Evolutionary conservation across 768 basidiomycete species (phyloP).

Genomic region (Xanthoconium stramineum): DNA sequence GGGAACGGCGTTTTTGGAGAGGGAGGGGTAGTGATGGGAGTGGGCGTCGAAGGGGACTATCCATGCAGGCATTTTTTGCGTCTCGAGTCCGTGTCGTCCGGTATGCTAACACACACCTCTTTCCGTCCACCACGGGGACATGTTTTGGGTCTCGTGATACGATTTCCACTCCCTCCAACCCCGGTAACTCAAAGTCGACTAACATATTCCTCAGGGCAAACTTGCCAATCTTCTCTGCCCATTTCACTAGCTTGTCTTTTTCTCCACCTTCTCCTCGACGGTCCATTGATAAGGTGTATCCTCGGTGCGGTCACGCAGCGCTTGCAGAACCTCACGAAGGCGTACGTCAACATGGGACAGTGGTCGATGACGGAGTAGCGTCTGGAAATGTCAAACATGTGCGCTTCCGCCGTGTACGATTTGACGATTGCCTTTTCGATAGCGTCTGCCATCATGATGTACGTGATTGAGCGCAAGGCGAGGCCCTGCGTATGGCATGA

Average conservation of each 20-base stretch:
- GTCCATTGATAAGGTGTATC: slow-evolving; percentile 24
- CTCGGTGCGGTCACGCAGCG: slow-evolving; percentile 26
- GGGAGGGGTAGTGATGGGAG: slow-evolving; percentile 8
- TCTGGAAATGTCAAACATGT: slow-evolving; percentile 28
- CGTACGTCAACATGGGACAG: slow-evolving; percentile 28
- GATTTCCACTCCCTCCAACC: slow-evolving; percentile 9
- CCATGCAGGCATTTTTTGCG: no score
- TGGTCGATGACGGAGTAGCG: slow-evolving; percentile 22
- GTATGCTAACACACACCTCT: no score
- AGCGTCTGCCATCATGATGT: slow-evolving; percentile 24
- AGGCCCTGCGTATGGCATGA: slow-evolving; percentile 24
- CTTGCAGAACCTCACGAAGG: slow-evolving; percentile 22
- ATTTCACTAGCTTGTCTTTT: slow-evolving; percentile 12
- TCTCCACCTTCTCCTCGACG: slow-evolving; percentile 19
- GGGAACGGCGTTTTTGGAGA: slow-evolving; percentile 63
- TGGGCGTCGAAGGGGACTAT: no score
- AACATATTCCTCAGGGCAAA: slow-evolving; percentile 24
- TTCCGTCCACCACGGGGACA: background rate
- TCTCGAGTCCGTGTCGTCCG: no score
- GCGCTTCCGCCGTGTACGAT: slow-evolving; percentile 21
- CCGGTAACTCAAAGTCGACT: slow-evolving; percentile 14
- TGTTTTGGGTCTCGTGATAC: background rate
- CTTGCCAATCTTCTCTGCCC: slow-evolving; percentile 21
- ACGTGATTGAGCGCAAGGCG: slow-evolving; percentile 29
- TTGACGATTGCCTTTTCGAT: slow-evolving; percentile 22